Conservation (phyloP, 2,329 filamentous ascomycete species). For the Whalleya microplaca region DNA sequence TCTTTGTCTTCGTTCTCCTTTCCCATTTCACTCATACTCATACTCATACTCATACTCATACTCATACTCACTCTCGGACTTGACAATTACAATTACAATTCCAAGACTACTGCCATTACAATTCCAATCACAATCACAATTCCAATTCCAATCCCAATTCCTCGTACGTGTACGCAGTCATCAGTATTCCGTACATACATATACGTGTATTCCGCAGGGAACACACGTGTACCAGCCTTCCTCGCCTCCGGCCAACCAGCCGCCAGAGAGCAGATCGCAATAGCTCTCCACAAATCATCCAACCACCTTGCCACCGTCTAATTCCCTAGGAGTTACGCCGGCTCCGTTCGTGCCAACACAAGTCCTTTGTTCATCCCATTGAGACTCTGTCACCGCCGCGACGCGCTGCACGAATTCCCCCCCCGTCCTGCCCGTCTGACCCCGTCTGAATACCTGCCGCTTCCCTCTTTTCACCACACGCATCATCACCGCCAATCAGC, state of each 20-base stretch:
- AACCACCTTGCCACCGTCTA: neutral
- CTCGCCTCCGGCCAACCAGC: neutral
- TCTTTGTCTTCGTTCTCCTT: neutral
- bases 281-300: conserved; percentile 4
- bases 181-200: no score
- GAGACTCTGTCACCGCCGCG: neutral
- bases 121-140: no score
- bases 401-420: neutral
- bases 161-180: no score
- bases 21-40: neutral
- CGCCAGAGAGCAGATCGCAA: neutral
- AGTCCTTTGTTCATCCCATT: neutral
- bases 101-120: no score
- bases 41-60: no score
- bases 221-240: neutral
- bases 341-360: neutral
- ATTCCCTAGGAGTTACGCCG: neutral
- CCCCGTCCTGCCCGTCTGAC: no score
- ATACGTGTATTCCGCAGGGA: no score
- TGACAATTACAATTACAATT: no score
- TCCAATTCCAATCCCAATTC: no score
- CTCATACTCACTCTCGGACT: no score
- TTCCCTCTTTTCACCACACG: conserved; percentile 6
- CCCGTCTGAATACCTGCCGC: neutral
- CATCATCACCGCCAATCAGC: conserved; percentile 24